Evolutionary conservation across 495 filamentous ascomycete genomes (phyloP), one percentile per base, ranked within the genome.

Genomic region (Chaetomium fimeti): DNA sequence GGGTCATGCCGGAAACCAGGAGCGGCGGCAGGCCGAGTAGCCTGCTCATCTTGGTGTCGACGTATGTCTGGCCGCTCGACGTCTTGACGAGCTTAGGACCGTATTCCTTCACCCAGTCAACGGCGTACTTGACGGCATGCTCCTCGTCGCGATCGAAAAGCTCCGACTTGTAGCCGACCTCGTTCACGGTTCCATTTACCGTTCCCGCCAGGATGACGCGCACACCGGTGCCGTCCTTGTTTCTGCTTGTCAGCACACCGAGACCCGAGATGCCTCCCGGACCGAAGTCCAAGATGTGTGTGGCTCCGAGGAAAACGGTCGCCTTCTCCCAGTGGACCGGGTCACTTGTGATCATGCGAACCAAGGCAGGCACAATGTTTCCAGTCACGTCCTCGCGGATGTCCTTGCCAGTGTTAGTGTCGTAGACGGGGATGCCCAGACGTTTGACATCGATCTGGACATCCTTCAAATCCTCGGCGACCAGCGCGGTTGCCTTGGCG

Each of bases 91-190:
- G 83, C 57, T 86, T 87, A 3, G 94, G 94, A 20, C 94, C 91
- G 73, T 94, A 89, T 73, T 97, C 92, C 75, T 94, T 93, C 49
- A 98, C 92, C 94, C 94, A 99, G 74, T 99, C 91, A n/a, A 91
- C 87, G 29, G 95, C 94, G 75, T 89, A 98, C 74, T 92, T 95
- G 66, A 99, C 91, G 2, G 94, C 91, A 67, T 96, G 87, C 69
- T 90, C 88, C 66, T 93, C 89, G 70, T 98, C 95, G 52, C 95
- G 88, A 72, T 99, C 93, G 64, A 98, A 98, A 16, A 98, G 81
- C 76, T 98, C 94, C 0, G 94, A 88, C 79, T 97, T 97, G 80
- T 97, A 98, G 56, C 94, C 94, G 51, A 98, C 89, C 73, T 97
- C 94, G 40, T 83, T 77, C 52, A 94, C 91, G 22, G 91, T 91